Percentiles rank a stretch among this genome's conserved stretches.
These are phyloP conservation scores for Rutstroemia sp. DNA, from an alignment of 2,329 filamentous ascomycete species.

Conservation along the genomic window DNA sequence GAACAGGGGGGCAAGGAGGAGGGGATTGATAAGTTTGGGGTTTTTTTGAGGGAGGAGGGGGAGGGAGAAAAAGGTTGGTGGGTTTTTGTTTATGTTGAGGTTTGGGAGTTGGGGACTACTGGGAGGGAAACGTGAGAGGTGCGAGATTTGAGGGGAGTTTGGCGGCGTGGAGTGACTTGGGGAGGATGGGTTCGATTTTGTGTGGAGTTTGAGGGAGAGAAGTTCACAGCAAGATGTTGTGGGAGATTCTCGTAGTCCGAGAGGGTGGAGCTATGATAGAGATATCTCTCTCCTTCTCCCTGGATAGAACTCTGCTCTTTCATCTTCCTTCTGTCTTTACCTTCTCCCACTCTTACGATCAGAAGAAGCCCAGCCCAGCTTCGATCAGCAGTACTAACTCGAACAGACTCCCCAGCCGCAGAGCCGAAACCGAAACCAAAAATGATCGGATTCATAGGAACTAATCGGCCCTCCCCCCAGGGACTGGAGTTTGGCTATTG, in stretches of 20 bases:
- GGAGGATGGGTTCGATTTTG: no score
- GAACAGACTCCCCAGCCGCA: neutral
- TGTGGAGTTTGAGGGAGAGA: no score
- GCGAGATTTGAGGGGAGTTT: neutral
- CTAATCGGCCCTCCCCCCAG: conserved; percentile 14
- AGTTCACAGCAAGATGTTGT: no score
- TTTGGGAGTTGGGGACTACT: neutral
- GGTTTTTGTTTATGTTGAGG: neutral
- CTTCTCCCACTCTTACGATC: neutral
- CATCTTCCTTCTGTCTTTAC: no score
- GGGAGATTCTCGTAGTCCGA: no score
- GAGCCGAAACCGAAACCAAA: neutral
- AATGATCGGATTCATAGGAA: conserved; percentile 20
- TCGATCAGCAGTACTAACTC: neutral
- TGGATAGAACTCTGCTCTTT: no score
- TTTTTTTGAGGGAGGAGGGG: neutral
- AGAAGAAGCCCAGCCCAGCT: neutral
- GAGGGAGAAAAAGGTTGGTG: neutral
- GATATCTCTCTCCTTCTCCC: no score
- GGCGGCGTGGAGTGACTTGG: no score
- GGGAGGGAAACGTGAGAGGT: neutral
- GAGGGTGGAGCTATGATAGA: no score
- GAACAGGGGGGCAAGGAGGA: neutral
- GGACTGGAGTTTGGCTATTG: conserved; percentile 21
- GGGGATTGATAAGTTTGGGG: conserved; percentile 2